Base-by-base conservation (phyloP, 2,329 filamentous ascomycete species). In the Exophiala phaeomuriformis region DNA sequence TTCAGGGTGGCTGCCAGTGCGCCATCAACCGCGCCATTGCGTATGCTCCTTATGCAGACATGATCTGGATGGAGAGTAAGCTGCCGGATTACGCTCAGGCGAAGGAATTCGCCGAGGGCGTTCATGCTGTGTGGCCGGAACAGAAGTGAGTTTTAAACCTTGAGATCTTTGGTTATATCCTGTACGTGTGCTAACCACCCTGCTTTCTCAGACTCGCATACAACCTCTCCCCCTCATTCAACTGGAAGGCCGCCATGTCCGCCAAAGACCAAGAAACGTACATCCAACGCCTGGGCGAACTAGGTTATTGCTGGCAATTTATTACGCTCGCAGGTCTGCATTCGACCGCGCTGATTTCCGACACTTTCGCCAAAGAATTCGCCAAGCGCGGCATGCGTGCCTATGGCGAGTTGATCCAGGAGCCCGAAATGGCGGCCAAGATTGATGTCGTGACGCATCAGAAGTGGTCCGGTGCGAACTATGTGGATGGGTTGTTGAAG, bases 41-140 rank as follows among this genome's bases (percentile, higher is more conserved):
- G 4, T 97, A 94, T 68, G 91, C 88, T 0, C 91, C 93, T 1
- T 95, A 94, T 74, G 86, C 86, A 59, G 91, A 97, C 67, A 83
- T 94, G 69, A 95, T 98, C 72, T 98, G 93, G 93, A 98, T 98
- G 93, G 93, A 98, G 81, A 91, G 86, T 75, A 96, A 95, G 76
- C 78, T 95, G 62, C 93, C 93, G 43, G 91, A 97, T 70, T 97
- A 78, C 70, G 78, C 79, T 47, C 93, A 97, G 75, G 93, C 93
- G 28, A 82, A 89, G 75, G 86, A 96, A 68, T 98, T 98, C 64
- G 90, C 93, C 32, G 79, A 87, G 41, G 91, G 93, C 47, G 91
- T 98, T 39, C 93, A 97, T 72, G 86, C 89, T 52, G 88, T 90
- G 6, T 96, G 86, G 83, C 93, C 93, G 0, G 87, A 98, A 75